Conservation (phyloP, 345 rosid genomes). For the Hypericum perforatum region DNA sequence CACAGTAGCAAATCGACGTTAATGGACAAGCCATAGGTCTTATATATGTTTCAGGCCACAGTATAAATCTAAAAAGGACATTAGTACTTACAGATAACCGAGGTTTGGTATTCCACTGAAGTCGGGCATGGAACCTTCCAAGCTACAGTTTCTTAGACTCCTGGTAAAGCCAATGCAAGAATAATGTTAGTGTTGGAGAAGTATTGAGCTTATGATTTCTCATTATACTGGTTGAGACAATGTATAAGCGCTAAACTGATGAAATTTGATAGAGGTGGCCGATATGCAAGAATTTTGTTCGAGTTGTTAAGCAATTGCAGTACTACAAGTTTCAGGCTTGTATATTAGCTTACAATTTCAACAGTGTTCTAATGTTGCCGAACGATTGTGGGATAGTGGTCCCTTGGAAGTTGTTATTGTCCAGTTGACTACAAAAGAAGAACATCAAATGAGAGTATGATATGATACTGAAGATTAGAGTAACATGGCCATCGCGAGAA, state of each 20-base stretch:
- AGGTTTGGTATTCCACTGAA: slow-evolving; percentile 61
- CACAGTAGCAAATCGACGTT: slow-evolving; percentile 10
- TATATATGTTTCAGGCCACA: not conserved
- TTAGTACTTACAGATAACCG: slow-evolving; percentile 69
- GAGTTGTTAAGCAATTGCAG: not conserved
- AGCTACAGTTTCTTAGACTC: slow-evolving; percentile 82
- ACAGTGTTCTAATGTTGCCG: slow-evolving; percentile 57
- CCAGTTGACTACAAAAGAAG: slow-evolving; percentile 64
- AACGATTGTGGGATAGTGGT: slow-evolving; percentile 61
- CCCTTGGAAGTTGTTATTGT: slow-evolving; percentile 83
- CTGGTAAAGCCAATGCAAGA: slow-evolving; percentile 32
- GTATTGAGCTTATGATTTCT: too few species aligned
- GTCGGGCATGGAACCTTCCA: slow-evolving; percentile 85
- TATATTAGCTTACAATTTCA: slow-evolving; percentile 69
- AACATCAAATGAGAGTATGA: slow-evolving; percentile 3
- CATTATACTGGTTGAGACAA: too few species aligned
- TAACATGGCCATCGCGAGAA: slow-evolving; percentile 9
- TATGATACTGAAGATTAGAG: not conserved
- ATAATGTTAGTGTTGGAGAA: not conserved
- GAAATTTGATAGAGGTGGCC: too few species aligned
- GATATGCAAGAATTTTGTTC: too few species aligned
- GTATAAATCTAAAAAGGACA: not conserved
- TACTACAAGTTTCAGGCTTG: slow-evolving; percentile 4
- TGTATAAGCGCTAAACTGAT: too few species aligned
- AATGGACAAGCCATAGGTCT: slow-evolving; percentile 1